A percentile compares a stretch with the other conserved stretches of the same genome.
These are phyloP conservation scores for Heritiera fomes DNA, from an alignment of 345 rosid species.

Conservation along the genomic window DNA sequence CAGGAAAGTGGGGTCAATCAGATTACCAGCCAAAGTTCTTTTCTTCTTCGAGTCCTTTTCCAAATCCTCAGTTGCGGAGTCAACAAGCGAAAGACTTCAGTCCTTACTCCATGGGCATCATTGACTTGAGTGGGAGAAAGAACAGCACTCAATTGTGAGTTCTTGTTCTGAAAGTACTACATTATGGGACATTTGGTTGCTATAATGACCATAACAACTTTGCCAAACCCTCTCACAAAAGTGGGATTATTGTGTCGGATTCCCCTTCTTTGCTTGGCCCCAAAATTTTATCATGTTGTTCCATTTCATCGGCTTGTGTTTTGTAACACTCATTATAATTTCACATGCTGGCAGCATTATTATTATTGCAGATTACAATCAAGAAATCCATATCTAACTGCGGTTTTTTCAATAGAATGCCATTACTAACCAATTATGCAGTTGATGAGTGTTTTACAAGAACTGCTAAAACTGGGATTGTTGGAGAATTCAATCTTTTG, in stretches of 20 bases:
- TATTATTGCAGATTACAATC: slow-evolving; percentile 2
- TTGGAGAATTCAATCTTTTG: slow-evolving; percentile 5
- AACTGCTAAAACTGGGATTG: slow-evolving; percentile 23
- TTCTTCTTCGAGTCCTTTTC: slow-evolving; percentile 24
- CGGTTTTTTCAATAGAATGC: slow-evolving; percentile 21
- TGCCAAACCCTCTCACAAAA: slow-evolving; percentile 30
- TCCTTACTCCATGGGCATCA: slow-evolving; percentile 30
- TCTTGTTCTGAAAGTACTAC: slow-evolving; percentile 42
- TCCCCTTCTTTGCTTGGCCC: slow-evolving; percentile 25
- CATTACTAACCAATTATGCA: slow-evolving; percentile 26
- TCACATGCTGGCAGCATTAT: slow-evolving; percentile 42
- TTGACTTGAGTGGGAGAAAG: slow-evolving; percentile 38
- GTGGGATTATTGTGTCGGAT: slow-evolving; percentile 47
- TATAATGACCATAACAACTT: slow-evolving; percentile 37
- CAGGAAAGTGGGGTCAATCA: slow-evolving; percentile 28
- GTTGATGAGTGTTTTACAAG: slow-evolving; percentile 31
- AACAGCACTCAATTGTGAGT: slow-evolving; percentile 14
- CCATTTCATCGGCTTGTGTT: slow-evolving; percentile 21
- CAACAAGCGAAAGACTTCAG: slow-evolving; percentile 48
- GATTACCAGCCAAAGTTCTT: neutral
- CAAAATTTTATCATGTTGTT: slow-evolving; percentile 16
- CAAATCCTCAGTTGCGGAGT: slow-evolving; percentile 48
- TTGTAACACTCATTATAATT: slow-evolving; percentile 27
- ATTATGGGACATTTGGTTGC: slow-evolving; percentile 42
- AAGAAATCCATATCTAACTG: slow-evolving; percentile 4